A percentile compares a stretch with the other conserved stretches of the same genome.
phyloP scores from a whole-genome alignment of 441 rosid species.

The Brassica hybrid region DNA sequence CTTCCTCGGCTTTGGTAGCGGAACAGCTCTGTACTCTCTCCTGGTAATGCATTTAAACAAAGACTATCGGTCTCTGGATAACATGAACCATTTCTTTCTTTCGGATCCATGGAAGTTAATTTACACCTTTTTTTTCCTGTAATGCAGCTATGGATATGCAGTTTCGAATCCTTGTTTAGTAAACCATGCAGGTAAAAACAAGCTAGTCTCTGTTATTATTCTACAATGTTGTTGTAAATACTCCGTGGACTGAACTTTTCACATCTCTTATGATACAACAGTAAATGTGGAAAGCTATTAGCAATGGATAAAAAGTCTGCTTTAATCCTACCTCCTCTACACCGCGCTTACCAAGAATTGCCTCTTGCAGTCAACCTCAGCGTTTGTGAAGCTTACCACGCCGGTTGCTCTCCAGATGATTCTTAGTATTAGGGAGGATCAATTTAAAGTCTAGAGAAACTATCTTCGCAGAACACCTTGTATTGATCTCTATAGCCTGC shows the following conservation, averaged over 20 bases:
- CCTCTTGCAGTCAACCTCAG: slow-evolving; percentile 41
- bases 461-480: slow-evolving; percentile 10
- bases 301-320: slow-evolving; percentile 76
- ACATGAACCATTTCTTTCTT: slow-evolving; percentile 22
- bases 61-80: slow-evolving; percentile 20
- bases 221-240: background rate
- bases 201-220: slow-evolving; percentile 19
- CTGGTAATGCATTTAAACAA: slow-evolving; percentile 55
- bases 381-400: slow-evolving; percentile 60
- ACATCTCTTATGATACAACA: slow-evolving; percentile 42
- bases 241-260: background rate
- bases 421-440: slow-evolving; percentile 30
- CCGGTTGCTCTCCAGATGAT: slow-evolving; percentile 67
- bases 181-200: slow-evolving; percentile 71
- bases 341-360: slow-evolving; percentile 58
- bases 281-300: slow-evolving; percentile 73
- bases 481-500: slow-evolving; percentile 9
- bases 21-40: slow-evolving; percentile 67
- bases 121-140: slow-evolving; percentile 24
- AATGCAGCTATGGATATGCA: slow-evolving; percentile 81
- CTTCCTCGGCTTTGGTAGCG: slow-evolving; percentile 63
- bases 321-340: slow-evolving; percentile 70
- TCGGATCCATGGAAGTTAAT: slow-evolving; percentile 17
- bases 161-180: slow-evolving; percentile 70
- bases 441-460: slow-evolving; percentile 21